Evolutionary conservation across 2,329 filamentous ascomycete species (phyloP), one percentile per base, ranked within the genome.

Genomic region (Ceratocystis diversiconidia): DNA sequence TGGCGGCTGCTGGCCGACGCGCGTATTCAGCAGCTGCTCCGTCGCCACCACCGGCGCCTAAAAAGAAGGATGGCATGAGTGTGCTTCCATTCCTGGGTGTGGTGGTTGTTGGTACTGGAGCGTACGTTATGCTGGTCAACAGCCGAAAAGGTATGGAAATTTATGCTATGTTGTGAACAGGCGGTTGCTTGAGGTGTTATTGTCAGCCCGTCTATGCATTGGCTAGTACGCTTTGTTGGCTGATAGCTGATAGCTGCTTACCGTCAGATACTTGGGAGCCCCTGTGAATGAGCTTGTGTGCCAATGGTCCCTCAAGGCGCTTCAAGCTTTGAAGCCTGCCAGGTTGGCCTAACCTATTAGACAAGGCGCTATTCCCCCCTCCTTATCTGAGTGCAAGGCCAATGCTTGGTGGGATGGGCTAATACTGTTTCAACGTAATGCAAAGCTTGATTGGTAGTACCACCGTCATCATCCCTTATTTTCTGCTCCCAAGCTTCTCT

Each of bases 41-140:
- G 17, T 25, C 43, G 55, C 44, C 55, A 22, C 43, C 62, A 28
- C 62, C 62, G 28, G 28, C 44, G 62, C 43, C 61, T 28, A 50
- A 62, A 28, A 48, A 66, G 52, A 63, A 60, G 48, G 41, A 67
- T 50, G 63, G 63, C 32, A 67, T 67, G 63, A 67, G 61, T 12
- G 63, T 67, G 60, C 59, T 50, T 55, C 66, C 66, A 22, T 67
- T 67, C 32, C 32, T 67, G 3, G 63, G 63, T 8, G 43, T 67
- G 41, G 60, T 67, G 60, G 66, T 19, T 32, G 22, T 65, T 8
- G 63, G 63, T 25, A 67, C 63, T 6, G 77, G 76, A 15, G 79
- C 78, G 28, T 84, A 83, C 72, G 72, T 79, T 41, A 72, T 78
- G 44, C 73, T 84, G 57, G 77, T 80, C 61, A 80, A 82, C 68